Conservation (phyloP, 2,329 filamentous ascomycete genomes). For the Alternaria alternata region DNA sequence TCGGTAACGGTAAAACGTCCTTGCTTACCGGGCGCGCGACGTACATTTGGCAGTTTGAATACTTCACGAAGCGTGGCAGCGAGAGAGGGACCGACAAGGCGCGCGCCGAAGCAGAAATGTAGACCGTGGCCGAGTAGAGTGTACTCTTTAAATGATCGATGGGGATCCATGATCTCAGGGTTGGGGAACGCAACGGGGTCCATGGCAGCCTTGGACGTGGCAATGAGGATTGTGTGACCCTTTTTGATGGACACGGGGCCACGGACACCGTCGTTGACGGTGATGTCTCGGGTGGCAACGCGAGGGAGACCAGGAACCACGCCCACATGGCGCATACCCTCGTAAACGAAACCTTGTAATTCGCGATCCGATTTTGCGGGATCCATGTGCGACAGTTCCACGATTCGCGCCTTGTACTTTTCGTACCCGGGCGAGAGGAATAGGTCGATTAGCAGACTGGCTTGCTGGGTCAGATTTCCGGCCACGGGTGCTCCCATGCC, state of each 20-base stretch:
- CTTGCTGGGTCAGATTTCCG: conserved; percentile 62
- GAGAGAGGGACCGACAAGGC: conserved; percentile 38
- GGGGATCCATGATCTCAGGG: conserved; percentile 48
- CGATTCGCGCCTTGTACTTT: conserved; percentile 60
- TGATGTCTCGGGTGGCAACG: conserved; percentile 55
- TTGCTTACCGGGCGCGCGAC: conserved; percentile 42
- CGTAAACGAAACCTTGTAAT: conserved; percentile 62
- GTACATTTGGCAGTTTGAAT: conserved; percentile 45
- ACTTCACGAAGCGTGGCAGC: conserved; percentile 45
- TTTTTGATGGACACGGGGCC: conserved; percentile 57
- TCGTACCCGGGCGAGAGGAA: conserved; percentile 61
- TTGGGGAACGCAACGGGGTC: conserved; percentile 45
- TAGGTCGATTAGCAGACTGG: conserved; percentile 62
- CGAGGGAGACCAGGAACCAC: conserved; percentile 63
- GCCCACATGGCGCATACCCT: conserved; percentile 63
- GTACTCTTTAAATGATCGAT: conserved; percentile 46
- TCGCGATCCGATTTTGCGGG: conserved; percentile 64
- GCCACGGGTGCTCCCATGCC: conserved; percentile 60
- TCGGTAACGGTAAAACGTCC: conserved; percentile 54
- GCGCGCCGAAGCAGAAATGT: conserved; percentile 46
- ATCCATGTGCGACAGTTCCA: conserved; percentile 59
- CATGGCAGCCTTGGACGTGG: conserved; percentile 53
- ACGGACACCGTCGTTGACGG: conserved; percentile 60
- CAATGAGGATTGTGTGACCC: conserved; percentile 45
- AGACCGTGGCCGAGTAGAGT: conserved; percentile 43